These are phyloP conservation scores for Calonectria fujianensis DNA, from an alignment of 2,329 filamentous ascomycete genomes.

Conservation along the genomic window DNA sequence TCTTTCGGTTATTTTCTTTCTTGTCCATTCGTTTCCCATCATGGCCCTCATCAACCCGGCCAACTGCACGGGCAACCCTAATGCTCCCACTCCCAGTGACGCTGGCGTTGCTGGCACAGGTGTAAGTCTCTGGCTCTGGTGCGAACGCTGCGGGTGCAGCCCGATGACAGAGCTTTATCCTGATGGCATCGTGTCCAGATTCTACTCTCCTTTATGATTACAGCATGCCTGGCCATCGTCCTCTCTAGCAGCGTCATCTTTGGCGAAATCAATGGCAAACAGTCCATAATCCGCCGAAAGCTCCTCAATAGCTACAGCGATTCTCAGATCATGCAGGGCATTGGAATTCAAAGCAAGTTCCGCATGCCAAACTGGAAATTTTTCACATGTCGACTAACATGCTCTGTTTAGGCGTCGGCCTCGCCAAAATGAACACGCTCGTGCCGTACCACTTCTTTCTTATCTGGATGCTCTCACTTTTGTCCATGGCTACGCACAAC, in stretches of 20 bases:
- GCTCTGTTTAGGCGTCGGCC: conserved; percentile 65
- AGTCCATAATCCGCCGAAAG: conserved; percentile 75
- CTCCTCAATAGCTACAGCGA: conserved; percentile 80
- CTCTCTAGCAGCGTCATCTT: conserved; percentile 75
- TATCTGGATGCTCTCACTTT: conserved; percentile 79
- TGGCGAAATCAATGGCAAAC: conserved; percentile 68
- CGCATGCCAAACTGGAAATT: not conserved
- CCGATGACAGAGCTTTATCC: conserved; percentile 21
- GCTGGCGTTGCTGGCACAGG: conserved; percentile 73
- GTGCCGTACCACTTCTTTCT: conserved; percentile 83
- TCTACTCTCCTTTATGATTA: conserved; percentile 80
- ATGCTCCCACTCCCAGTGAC: conserved; percentile 67
- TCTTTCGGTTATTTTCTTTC: not conserved
- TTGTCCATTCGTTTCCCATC: conserved; percentile 57
- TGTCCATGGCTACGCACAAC: conserved; percentile 80
- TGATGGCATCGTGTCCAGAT: conserved; percentile 46
- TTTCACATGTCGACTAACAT: conserved; percentile 19
- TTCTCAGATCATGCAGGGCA: conserved; percentile 81
- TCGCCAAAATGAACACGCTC: conserved; percentile 75
- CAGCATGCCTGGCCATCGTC: conserved; percentile 73
- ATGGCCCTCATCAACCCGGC: conserved; percentile 76
- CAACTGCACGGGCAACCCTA: conserved; percentile 75
- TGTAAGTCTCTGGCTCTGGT: conserved; percentile 60
- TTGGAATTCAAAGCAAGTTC: conserved; percentile 75
- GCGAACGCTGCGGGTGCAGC: not conserved